Percentiles rank a stretch among this genome's conserved stretches.
phyloP scores from a whole-genome alignment of 2,329 filamentous ascomycete species.

The Sporothrix variecibatus region DNA sequence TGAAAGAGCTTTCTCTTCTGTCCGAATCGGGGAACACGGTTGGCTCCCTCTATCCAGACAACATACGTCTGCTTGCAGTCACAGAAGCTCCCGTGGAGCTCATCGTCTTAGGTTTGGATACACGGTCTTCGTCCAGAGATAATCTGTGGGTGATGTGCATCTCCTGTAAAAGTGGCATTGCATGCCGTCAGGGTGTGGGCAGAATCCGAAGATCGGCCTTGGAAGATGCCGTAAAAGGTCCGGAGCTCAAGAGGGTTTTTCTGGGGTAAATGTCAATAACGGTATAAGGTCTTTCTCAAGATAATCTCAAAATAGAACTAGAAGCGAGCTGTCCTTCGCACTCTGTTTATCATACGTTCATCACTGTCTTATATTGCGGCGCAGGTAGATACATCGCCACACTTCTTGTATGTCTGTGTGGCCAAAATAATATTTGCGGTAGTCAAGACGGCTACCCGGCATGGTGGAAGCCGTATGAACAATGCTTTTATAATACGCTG shows the following conservation, averaged over 20 bases:
- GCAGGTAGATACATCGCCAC: not conserved
- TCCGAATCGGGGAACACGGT: not conserved
- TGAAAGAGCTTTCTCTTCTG: not conserved
- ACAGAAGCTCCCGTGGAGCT: not conserved
- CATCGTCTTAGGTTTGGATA: not conserved
- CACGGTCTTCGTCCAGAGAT: not conserved
- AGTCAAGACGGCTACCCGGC: not conserved
- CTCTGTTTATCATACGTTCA: too few species aligned
- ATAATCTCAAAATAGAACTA: not conserved
- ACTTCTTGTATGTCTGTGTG: not conserved
- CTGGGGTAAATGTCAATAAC: not conserved
- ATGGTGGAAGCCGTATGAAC: not conserved
- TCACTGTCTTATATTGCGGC: not conserved
- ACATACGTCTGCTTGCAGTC: too few species aligned
- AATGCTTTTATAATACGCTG: too few species aligned
- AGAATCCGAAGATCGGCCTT: not conserved
- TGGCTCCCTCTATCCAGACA: not conserved
- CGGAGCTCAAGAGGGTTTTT: not conserved
- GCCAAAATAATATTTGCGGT: not conserved
- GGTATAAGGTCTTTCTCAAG: too few species aligned
- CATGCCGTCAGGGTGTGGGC: not conserved
- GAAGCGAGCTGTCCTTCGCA: not conserved
- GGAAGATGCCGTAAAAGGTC: not conserved
- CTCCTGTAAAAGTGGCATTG: not conserved
- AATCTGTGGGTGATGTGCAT: not conserved